These are phyloP conservation scores for Conoideocrella luteorostrata DNA, from an alignment of 2,329 filamentous ascomycete genomes.

Conservation along the genomic window DNA sequence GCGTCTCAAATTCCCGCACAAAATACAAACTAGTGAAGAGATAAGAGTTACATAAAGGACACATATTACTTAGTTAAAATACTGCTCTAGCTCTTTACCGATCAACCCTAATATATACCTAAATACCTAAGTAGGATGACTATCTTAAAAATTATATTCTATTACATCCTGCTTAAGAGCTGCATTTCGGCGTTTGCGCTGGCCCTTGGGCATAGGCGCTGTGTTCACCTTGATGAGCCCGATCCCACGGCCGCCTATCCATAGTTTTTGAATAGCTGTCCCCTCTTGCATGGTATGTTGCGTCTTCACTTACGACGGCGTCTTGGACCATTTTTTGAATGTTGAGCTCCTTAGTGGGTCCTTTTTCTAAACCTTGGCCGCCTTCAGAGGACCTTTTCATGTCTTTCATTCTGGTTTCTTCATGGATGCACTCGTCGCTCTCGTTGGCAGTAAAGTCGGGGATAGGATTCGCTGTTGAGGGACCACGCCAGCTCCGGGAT, in stretches of 20 bases:
- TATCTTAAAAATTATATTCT: no score
- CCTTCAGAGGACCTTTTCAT: slow-evolving; percentile 10
- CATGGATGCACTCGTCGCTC: slow-evolving; percentile 18
- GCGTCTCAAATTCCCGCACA: no score
- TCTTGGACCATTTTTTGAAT: neutral
- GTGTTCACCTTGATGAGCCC: slow-evolving; percentile 1
- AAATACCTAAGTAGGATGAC: no score
- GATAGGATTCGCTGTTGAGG: slow-evolving; percentile 12
- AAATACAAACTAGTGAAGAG: no score
- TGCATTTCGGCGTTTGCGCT: neutral
- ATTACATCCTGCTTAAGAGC: no score
- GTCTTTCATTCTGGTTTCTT: slow-evolving; percentile 15
- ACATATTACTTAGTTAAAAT: no score
- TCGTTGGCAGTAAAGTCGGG: slow-evolving; percentile 14
- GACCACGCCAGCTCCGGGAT: slow-evolving; percentile 11
- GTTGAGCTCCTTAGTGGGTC: neutral
- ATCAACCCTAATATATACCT: no score
- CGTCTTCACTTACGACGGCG: neutral
- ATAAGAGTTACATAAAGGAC: no score
- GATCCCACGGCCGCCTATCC: neutral
- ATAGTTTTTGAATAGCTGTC: neutral
- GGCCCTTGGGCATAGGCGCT: neutral
- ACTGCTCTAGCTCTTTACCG: no score
- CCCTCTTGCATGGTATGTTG: neutral
- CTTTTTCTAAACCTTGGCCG: slow-evolving; percentile 7